Evolutionary conservation across 345 rosid genomes (phyloP).

Genomic region (Cardamine chenopodiifolia): DNA sequence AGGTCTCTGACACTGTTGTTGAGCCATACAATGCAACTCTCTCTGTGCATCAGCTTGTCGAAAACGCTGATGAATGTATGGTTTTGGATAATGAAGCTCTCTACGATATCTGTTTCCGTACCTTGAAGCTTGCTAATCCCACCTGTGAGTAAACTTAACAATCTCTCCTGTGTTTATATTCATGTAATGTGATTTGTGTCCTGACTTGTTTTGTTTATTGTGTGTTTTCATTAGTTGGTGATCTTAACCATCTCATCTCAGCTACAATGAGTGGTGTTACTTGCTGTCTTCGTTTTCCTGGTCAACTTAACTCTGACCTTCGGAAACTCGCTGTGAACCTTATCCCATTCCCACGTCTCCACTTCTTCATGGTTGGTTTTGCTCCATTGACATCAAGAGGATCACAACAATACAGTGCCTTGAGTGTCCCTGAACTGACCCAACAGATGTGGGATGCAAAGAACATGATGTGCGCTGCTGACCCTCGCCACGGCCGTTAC

Average conservation of each 20-base stretch:
- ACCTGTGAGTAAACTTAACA: slow-evolving; percentile 36
- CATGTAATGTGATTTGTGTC: slow-evolving; percentile 7
- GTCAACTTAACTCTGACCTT: slow-evolving; percentile 48
- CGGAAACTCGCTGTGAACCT: slow-evolving; percentile 49
- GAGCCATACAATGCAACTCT: slow-evolving; percentile 52
- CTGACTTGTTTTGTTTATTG: slow-evolving; percentile 21
- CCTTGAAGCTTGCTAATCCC: slow-evolving; percentile 46
- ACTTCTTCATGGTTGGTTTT: slow-evolving; percentile 51
- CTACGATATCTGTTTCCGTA: slow-evolving; percentile 50
- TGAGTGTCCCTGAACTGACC: slow-evolving; percentile 48
- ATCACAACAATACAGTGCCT: slow-evolving; percentile 48
- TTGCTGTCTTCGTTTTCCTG: slow-evolving; percentile 51
- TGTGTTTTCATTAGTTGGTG: slow-evolving; percentile 39
- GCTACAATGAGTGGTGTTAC: slow-evolving; percentile 54
- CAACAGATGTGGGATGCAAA: slow-evolving; percentile 53
- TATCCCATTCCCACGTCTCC: slow-evolving; percentile 47
- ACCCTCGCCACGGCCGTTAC: slow-evolving; percentile 51
- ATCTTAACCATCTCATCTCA: slow-evolving; percentile 49
- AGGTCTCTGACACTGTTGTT: slow-evolving; percentile 51
- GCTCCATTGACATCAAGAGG: slow-evolving; percentile 51
- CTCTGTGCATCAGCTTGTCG: slow-evolving; percentile 50
- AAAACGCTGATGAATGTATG: slow-evolving; percentile 50
- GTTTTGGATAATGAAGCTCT: slow-evolving; percentile 51
- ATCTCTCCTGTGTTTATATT: neutral
- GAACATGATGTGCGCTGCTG: slow-evolving; percentile 55